These are phyloP conservation scores for Aspergillus nomiae DNA, from an alignment of 2,329 filamentous ascomycete species.

Conservation along the genomic window DNA sequence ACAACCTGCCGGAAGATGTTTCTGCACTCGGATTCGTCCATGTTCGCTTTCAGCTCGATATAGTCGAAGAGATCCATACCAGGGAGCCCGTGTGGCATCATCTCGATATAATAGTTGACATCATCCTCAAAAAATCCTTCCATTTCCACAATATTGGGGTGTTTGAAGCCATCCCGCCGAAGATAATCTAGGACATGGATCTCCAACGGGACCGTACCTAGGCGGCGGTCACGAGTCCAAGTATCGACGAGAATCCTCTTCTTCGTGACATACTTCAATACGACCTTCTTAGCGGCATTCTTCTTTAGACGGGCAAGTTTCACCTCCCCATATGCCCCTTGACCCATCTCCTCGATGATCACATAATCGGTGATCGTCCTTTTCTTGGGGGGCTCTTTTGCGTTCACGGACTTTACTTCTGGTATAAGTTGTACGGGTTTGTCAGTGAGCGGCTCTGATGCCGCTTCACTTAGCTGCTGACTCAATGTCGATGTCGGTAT, in stretches of 20 bases:
- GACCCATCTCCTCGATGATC: slow-evolving; percentile 96
- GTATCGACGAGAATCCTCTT: slow-evolving; percentile 95
- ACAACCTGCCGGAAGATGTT: slow-evolving; percentile 96
- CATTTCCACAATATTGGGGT: slow-evolving; percentile 70
- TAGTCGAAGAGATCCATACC: slow-evolving; percentile 99
- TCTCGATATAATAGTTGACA: slow-evolving; percentile 96
- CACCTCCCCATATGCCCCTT: slow-evolving; percentile 96
- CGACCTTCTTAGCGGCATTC: slow-evolving; percentile 74
- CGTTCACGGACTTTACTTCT: slow-evolving; percentile 26
- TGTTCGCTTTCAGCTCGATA: slow-evolving; percentile 92
- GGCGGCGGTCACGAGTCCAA: slow-evolving; percentile 89
- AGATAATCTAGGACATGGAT: slow-evolving; percentile 97
- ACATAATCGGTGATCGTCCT: slow-evolving; percentile 88
- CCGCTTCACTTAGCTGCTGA: slow-evolving; percentile 54
- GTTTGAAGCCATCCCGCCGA: slow-evolving; percentile 67
- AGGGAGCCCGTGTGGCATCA: slow-evolving; percentile 87
- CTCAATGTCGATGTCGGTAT: slow-evolving; percentile 51
- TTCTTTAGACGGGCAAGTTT: slow-evolving; percentile 89
- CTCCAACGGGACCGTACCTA: slow-evolving; percentile 93
- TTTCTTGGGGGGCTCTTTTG: slow-evolving; percentile 56
- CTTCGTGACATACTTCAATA: slow-evolving; percentile 98
- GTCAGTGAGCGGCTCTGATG: slow-evolving; percentile 47
- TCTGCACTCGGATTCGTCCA: slow-evolving; percentile 91
- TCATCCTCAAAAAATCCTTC: slow-evolving; percentile 67
- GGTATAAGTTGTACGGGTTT: slow-evolving; percentile 42